Conservation (phyloP, 495 filamentous ascomycete species). For the Neohortaea acidophila region DNA sequence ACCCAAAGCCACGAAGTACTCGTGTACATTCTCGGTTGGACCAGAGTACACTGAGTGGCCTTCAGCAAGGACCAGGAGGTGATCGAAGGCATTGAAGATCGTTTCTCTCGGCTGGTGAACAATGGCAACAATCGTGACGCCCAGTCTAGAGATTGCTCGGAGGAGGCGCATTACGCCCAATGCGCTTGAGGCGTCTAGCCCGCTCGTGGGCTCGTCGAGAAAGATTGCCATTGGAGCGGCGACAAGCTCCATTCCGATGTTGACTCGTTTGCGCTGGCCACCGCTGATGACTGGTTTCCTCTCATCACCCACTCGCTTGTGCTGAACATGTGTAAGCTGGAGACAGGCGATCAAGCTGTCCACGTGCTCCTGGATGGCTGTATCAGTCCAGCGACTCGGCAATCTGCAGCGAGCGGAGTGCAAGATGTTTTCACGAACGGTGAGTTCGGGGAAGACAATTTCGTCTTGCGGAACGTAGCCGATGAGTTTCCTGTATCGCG, state of each 20-base stretch:
- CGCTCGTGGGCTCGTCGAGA: constrained; percentile 50
- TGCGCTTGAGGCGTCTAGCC: constrained; percentile 48
- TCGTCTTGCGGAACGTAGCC: constrained; percentile 27
- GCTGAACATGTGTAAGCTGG: constrained; percentile 29
- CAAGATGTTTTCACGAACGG: constrained; percentile 24
- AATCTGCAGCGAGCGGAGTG: constrained; percentile 23
- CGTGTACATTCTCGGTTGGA: constrained; percentile 44
- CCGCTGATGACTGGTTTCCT: constrained; percentile 33
- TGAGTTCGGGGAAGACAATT: constrained; percentile 21
- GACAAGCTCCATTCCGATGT: constrained; percentile 44
- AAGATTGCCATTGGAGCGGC: constrained; percentile 52
- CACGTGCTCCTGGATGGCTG: constrained; percentile 36
- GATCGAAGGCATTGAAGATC: constrained; percentile 82
- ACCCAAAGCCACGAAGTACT: constrained; percentile 33
- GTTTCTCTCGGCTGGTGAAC: constrained; percentile 83
- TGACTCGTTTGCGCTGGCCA: constrained; percentile 35
- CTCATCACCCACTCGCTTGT: constrained; percentile 17
- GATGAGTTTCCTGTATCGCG: constrained; percentile 24
- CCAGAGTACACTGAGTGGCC: constrained; percentile 84
- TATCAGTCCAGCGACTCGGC: constrained; percentile 15
- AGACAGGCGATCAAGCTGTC: constrained; percentile 40
- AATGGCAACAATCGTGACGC: constrained; percentile 34
- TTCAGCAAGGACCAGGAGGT: constrained; percentile 60
- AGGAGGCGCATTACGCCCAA: constrained; percentile 42
- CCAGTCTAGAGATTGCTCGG: constrained; percentile 31